Conservation (phyloP, 345 rosid species). For the sweet orange (Citrus sinensis) region DVS_A1.0 CM039162.1:19984501-19985000, state of each 20-base stretch:
- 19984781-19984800: not conserved
- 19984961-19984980: constrained; percentile 29
- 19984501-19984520: not conserved
- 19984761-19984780: not conserved
- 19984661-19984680: not conserved
- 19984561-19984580: not conserved
- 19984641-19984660: not conserved
- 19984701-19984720: not conserved
- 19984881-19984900: not conserved
- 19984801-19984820: constrained; percentile 1
- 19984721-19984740: not conserved
- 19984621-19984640: not conserved
- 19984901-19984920: constrained; percentile 4
- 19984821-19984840: not conserved
- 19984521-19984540: not conserved
- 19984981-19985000: constrained; percentile 34
- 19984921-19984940: constrained; percentile 19
- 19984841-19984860: constrained; percentile 9
- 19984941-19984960: constrained; percentile 38
- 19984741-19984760: not conserved
- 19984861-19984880: constrained; percentile 19
- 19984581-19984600: not conserved
- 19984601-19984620: not conserved
- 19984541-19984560: not conserved
- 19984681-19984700: not conserved